phyloP scores from a whole-genome alignment of 352 stramenopile species.

The Phytophthora citrophthora region DNA sequence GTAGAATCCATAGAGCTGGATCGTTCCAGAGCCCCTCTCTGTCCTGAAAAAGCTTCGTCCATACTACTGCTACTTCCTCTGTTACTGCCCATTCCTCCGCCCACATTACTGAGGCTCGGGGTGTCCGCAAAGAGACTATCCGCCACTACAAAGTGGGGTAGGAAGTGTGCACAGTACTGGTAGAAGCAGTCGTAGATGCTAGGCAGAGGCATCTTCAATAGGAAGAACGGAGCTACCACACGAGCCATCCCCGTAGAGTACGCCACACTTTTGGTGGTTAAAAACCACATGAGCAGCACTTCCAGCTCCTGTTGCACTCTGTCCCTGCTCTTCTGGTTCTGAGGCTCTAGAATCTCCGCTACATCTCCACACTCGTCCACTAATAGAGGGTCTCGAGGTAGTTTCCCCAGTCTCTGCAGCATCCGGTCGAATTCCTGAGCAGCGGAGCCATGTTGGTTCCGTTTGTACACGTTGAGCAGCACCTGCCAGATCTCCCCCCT shows the following conservation, averaged over 20 bases:
- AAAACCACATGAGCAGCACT: constrained; percentile 80
- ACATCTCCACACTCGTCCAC: constrained; percentile 61
- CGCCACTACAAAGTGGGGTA: constrained; percentile 74
- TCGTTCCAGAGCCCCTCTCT: constrained; percentile 18
- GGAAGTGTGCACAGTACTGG: constrained; percentile 77
- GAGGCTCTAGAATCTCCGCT: constrained; percentile 41
- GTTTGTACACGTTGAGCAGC: constrained; percentile 81
- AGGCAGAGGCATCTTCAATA: constrained; percentile 69
- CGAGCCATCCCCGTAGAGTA: constrained; percentile 80
- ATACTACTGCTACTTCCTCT: constrained; percentile 40
- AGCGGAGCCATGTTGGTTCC: constrained; percentile 71
- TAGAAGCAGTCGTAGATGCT: constrained; percentile 90
- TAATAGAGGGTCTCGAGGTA: constrained; percentile 68
- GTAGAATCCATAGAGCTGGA: constrained; percentile 50
- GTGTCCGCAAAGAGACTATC: constrained; percentile 43
- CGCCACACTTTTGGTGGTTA: constrained; percentile 80
- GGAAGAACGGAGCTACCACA: constrained; percentile 77
- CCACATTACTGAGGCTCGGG: background rate
- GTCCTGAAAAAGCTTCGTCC: constrained; percentile 25
- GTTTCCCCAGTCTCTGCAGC: constrained; percentile 62
- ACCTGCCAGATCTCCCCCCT: constrained; percentile 85
- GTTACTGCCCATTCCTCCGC: constrained; percentile 13
- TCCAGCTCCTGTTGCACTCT: constrained; percentile 69
- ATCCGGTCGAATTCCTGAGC: constrained; percentile 82
- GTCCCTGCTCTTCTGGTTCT: constrained; percentile 27